These are phyloP conservation scores for Malus asiatica DNA, from an alignment of 306 rosid genomes.

Conservation along the genomic window DNA sequence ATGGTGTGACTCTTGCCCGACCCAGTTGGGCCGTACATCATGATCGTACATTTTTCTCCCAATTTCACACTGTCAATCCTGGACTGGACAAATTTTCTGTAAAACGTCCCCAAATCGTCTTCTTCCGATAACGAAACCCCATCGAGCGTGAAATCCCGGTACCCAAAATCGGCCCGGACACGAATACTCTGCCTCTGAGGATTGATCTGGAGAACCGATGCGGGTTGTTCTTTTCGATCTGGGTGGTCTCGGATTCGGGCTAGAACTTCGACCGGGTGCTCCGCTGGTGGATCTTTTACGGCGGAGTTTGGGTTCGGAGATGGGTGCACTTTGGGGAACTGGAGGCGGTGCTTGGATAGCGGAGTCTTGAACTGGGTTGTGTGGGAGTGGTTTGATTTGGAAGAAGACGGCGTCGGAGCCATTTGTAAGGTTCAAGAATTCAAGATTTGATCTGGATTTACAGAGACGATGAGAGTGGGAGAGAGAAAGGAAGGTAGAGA, in stretches of 20 bases:
- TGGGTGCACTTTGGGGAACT: conserved; percentile 51
- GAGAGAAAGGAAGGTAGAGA: conserved; percentile 5
- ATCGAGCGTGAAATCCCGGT: conserved; percentile 86
- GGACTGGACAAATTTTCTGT: conserved; percentile 64
- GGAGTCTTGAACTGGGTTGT: conserved; percentile 58
- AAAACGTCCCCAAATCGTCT: conserved; percentile 63
- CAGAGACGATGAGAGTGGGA: neutral
- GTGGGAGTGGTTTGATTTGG: conserved; percentile 49
- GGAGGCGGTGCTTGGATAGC: conserved; percentile 71
- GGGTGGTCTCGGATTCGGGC: conserved; percentile 91
- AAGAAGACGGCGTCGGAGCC: conserved; percentile 96
- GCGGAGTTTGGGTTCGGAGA: conserved; percentile 53
- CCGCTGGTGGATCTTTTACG: conserved; percentile 44
- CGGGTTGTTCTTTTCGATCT: conserved; percentile 65
- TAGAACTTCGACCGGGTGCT: conserved; percentile 85
- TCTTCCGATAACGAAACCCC: conserved; percentile 87
- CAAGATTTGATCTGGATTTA: neutral
- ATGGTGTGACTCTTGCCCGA: conserved; percentile 96
- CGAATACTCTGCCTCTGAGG: conserved; percentile 48
- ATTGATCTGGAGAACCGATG: conserved; percentile 50
- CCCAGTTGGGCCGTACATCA: conserved; percentile 99
- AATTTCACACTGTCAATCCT: conserved; percentile 67
- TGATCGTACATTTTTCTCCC: conserved; percentile 88
- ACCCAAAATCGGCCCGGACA: conserved; percentile 86
- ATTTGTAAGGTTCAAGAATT: conserved; percentile 39